These are phyloP conservation scores for Ogataea hybrid DNA, from an alignment of 1,139 yeast species.

Conservation along the genomic window DNA sequence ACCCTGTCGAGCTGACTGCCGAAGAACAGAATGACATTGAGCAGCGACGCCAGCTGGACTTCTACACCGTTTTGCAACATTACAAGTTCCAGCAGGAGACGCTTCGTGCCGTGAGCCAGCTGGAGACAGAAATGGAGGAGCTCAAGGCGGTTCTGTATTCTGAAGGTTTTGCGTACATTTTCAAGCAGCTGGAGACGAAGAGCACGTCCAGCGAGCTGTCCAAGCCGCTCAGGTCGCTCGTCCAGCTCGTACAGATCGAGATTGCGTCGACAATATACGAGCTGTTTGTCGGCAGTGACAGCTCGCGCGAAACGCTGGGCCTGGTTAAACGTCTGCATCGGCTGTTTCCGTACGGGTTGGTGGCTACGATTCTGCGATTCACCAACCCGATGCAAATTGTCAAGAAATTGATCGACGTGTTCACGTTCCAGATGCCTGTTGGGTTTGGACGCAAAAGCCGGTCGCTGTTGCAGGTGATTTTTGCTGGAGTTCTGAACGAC, in stretches of 20 bases:
- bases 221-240: slow-evolving; percentile 62
- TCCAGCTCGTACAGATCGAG: slow-evolving; percentile 81
- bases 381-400: slow-evolving; percentile 86
- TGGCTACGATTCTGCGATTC: slow-evolving; percentile 70
- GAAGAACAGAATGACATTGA: slow-evolving; percentile 55
- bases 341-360: slow-evolving; percentile 71
- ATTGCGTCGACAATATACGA: slow-evolving; percentile 82
- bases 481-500: slow-evolving; percentile 72
- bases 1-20: slow-evolving; percentile 35
- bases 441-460: slow-evolving; percentile 44
- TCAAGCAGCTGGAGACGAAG: slow-evolving; percentile 60
- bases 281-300: slow-evolving; percentile 74
- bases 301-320: slow-evolving; percentile 67
- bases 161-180: slow-evolving; percentile 42
- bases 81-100: slow-evolving; percentile 72
- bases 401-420: slow-evolving; percentile 72
- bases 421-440: slow-evolving; percentile 69
- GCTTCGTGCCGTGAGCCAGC: slow-evolving; percentile 40
- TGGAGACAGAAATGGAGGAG: slow-evolving; percentile 50
- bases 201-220: slow-evolving; percentile 59
- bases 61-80: slow-evolving; percentile 60
- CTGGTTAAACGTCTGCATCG: slow-evolving; percentile 69
- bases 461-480: slow-evolving; percentile 68
- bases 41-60: slow-evolving; percentile 59
- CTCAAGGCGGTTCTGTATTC: slow-evolving; percentile 51